Conservation (phyloP, 352 stramenopile genomes). For the Phytopythium mirpurense region DNA sequence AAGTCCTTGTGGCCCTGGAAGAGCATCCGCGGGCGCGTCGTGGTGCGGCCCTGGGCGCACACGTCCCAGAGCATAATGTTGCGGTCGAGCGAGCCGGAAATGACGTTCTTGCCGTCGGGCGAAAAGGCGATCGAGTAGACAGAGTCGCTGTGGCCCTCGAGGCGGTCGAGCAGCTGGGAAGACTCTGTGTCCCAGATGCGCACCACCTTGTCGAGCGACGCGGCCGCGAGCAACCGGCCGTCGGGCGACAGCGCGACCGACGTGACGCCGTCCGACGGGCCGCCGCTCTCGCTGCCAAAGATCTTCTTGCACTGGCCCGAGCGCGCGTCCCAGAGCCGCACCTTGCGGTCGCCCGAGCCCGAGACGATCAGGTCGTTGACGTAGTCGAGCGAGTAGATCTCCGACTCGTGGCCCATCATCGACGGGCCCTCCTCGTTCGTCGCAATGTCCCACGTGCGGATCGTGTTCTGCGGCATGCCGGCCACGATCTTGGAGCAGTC, state of each 20-base stretch:
- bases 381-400: conserved; percentile 86
- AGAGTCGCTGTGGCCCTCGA: conserved; percentile 83
- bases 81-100: conserved; percentile 78
- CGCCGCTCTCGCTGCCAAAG: conserved; percentile 77
- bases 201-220: conserved; percentile 83
- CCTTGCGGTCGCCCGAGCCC: conserved; percentile 78
- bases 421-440: conserved; percentile 78
- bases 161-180: conserved; percentile 68
- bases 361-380: conserved; percentile 85
- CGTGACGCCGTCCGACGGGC: conserved; percentile 75
- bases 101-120: conserved; percentile 82
- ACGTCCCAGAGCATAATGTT: conserved; percentile 89
- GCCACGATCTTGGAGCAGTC: conserved; percentile 81
- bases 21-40: conserved; percentile 77
- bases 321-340: conserved; percentile 79
- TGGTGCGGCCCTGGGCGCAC: conserved; percentile 69
- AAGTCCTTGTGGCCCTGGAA: conserved; percentile 88
- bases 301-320: conserved; percentile 81
- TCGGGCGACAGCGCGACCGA: conserved; percentile 78
- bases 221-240: conserved; percentile 66
- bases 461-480: conserved; percentile 87
- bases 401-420: conserved; percentile 80
- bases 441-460: conserved; percentile 84
- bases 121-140: conserved; percentile 88
- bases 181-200: conserved; percentile 85